phyloP scores from a whole-genome alignment of 2,329 filamentous ascomycete genomes.

The Alternaria rosae region DNA sequence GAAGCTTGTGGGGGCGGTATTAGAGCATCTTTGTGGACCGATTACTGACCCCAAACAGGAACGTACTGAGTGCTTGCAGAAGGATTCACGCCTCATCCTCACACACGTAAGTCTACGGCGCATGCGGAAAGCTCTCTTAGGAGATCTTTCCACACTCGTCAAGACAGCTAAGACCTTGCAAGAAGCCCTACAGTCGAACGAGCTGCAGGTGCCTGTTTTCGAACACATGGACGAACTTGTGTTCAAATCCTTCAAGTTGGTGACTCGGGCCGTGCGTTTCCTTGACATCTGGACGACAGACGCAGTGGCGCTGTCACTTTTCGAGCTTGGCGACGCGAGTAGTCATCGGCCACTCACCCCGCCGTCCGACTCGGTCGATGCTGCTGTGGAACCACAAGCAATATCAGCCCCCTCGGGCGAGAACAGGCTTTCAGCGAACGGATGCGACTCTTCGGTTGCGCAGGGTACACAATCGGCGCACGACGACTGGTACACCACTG shows the following conservation, averaged over 20 bases:
- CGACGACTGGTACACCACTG: conserved; percentile 37
- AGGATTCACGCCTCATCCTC: conserved; percentile 78
- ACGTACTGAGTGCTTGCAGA: conserved; percentile 83
- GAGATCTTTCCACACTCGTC: conserved; percentile 87
- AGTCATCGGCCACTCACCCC: conserved; percentile 49
- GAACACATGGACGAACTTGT: conserved; percentile 91
- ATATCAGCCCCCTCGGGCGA: conserved; percentile 32
- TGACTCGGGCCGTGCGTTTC: conserved; percentile 89
- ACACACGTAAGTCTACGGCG: conserved; percentile 77
- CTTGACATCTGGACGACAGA: conserved; percentile 79
- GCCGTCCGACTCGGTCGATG: conserved; percentile 46
- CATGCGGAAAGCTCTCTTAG: conserved; percentile 84
- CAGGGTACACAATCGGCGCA: conserved; percentile 40
- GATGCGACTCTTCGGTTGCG: conserved; percentile 41
- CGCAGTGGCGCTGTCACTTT: conserved; percentile 59
- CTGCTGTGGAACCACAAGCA: conserved; percentile 38
- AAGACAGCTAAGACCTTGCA: conserved; percentile 88
- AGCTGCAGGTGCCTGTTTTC: conserved; percentile 61
- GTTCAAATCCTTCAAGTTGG: conserved; percentile 89
- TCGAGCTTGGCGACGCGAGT: conserved; percentile 42
- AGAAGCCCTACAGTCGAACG: conserved; percentile 65
- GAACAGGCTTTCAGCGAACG: conserved; percentile 56
- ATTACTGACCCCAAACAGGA: conserved; percentile 65
- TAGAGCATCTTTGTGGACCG: not conserved
- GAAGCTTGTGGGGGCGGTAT: not conserved